A percentile compares a stretch with the other conserved stretches of the same genome.
phyloP scores from a whole-genome alignment of 2,329 filamentous ascomycete genomes.

The Hypoxylon sp. region DNA sequence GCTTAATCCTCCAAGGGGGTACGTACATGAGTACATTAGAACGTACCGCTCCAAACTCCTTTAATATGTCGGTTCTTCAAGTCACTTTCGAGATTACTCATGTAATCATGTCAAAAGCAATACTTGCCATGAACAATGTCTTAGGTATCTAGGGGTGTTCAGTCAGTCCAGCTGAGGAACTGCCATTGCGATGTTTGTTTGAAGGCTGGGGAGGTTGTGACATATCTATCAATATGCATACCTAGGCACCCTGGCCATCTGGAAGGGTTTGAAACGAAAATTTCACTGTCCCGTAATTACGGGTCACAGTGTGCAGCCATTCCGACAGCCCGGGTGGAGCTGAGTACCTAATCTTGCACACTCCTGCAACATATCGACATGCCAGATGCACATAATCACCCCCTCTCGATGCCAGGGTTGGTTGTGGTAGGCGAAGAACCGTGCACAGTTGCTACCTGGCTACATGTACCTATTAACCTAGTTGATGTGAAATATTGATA shows the following conservation, averaged over 20 bases:
- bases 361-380: neutral
- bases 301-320: neutral
- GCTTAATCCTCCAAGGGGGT: too few relatives aligned
- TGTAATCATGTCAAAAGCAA: too few relatives aligned
- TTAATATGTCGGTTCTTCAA: too few relatives aligned
- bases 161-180: neutral
- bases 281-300: neutral
- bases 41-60: too few relatives aligned
- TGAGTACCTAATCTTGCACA: neutral
- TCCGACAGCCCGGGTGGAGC: neutral
- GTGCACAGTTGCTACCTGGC: neutral
- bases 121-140: too few relatives aligned
- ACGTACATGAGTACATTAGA: too few relatives aligned
- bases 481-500: neutral
- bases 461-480: neutral
- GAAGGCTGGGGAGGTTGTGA: neutral
- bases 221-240: neutral
- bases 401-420: neutral
- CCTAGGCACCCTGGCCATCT: neutral
- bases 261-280: slow-evolving; percentile 5
- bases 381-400: slow-evolving; percentile 1
- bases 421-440: neutral
- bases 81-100: too few relatives aligned
- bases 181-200: neutral
- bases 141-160: neutral